Conservation (phyloP, 176 grass and related monocot species). For the Oryza nivara region DNA sequence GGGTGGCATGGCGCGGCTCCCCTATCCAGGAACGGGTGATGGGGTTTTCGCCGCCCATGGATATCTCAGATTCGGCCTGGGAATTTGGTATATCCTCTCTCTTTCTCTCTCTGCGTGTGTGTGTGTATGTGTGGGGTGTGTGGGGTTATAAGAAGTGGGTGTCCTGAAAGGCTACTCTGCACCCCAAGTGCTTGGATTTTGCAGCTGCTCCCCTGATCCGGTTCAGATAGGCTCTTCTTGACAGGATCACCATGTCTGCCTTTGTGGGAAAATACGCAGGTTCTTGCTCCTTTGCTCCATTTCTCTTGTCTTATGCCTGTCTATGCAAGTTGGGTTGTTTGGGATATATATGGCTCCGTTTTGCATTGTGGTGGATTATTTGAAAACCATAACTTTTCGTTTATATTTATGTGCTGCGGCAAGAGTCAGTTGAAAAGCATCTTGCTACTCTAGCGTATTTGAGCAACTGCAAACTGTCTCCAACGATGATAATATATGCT, state of each 20-base stretch:
- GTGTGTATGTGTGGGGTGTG: background rate
- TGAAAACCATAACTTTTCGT: background rate
- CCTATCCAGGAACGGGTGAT: slow-evolving; percentile 57
- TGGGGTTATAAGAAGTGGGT: slow-evolving; percentile 34
- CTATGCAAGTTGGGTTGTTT: background rate
- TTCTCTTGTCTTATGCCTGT: background rate
- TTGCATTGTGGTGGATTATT: background rate
- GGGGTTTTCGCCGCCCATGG: slow-evolving; percentile 9
- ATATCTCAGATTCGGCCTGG: slow-evolving; percentile 22
- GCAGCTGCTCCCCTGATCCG: slow-evolving; percentile 23
- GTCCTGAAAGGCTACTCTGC: slow-evolving; percentile 36
- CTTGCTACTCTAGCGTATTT: background rate
- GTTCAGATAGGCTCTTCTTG: slow-evolving; percentile 2
- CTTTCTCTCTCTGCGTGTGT: too few relatives aligned
- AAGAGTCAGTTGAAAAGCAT: background rate
- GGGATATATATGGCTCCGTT: background rate
- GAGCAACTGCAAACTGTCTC: too few relatives aligned
- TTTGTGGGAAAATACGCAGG: slow-evolving; percentile 96
- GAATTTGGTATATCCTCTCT: slow-evolving; percentile 40
- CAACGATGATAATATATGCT: background rate
- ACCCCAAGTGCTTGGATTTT: slow-evolving; percentile 50
- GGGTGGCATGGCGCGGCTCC: slow-evolving; percentile 38
- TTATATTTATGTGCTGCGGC: background rate
- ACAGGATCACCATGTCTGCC: slow-evolving; percentile 76
- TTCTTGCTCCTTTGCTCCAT: slow-evolving; percentile 22